Evolutionary conservation across 352 stramenopile species (phyloP).

Genomic region (Phytophthora tubulina): DNA sequence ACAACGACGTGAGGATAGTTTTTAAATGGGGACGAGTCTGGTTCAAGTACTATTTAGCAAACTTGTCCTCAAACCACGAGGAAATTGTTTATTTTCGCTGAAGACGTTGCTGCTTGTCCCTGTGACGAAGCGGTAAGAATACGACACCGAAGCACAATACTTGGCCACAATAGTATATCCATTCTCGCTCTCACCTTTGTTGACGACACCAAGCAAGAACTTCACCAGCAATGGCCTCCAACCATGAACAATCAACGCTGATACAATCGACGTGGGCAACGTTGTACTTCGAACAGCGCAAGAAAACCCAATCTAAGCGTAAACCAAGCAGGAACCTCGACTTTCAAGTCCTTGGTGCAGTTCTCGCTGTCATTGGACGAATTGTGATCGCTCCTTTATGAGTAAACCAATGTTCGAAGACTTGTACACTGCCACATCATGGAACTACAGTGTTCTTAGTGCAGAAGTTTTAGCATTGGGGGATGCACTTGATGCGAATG

Average conservation of each 20-base stretch:
- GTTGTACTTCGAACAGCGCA: neutral
- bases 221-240: no score
- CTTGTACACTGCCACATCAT: conserved; percentile 11
- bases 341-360: neutral
- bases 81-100: no score
- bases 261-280: neutral
- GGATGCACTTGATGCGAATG: conserved; percentile 1
- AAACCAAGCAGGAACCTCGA: neutral
- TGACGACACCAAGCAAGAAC: no score
- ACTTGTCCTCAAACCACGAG: no score
- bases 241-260: no score
- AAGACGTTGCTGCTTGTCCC: neutral
- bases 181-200: no score
- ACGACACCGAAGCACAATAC: neutral
- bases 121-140: neutral
- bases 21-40: no score
- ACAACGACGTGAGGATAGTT: no score
- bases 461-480: conserved; percentile 10
- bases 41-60: no score
- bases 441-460: conserved; percentile 4
- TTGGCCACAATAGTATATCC: no score
- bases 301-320: neutral
- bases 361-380: conserved; percentile 2
- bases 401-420: conserved; percentile 21
- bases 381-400: conserved; percentile 13